These are phyloP conservation scores for Trichoderma breve DNA, from an alignment of 2,329 filamentous ascomycete genomes.

Conservation along the genomic window DNA sequence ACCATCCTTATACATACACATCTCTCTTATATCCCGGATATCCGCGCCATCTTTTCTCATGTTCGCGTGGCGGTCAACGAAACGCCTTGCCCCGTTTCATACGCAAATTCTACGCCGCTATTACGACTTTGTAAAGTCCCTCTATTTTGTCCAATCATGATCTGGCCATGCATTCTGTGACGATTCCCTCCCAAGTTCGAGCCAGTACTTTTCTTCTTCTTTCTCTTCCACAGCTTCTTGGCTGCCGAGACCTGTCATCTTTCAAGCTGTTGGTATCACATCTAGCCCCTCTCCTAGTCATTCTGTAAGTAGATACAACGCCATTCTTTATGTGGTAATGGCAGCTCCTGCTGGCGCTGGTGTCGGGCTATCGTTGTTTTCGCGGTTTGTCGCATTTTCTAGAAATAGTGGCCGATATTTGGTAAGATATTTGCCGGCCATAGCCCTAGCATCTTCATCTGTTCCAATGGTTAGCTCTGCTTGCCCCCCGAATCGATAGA, in stretches of 20 bases:
- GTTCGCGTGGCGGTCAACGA: conserved; percentile 5
- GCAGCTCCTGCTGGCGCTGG: conserved; percentile 28
- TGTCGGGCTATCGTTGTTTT: conserved; percentile 25
- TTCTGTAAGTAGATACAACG: background rate
- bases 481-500: background rate
- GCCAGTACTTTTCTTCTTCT: background rate
- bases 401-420: conserved; percentile 59
- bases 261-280: background rate
- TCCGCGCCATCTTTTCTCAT: background rate
- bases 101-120: conserved; percentile 13
- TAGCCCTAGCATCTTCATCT: conserved; percentile 62
- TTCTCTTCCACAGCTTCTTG: background rate
- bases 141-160: conserved; percentile 8
- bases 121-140: background rate
- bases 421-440: conserved; percentile 60
- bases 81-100: conserved; percentile 17
- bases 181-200: background rate
- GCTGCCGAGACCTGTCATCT: background rate
- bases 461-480: conserved; percentile 6
- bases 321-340: conserved; percentile 31
- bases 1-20: background rate
- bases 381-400: conserved; percentile 32
- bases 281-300: background rate
- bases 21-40: background rate
- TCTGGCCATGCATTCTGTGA: background rate